phyloP scores from a whole-genome alignment of 2,329 filamentous ascomycete species.

The Blastomyces silverae region DNA sequence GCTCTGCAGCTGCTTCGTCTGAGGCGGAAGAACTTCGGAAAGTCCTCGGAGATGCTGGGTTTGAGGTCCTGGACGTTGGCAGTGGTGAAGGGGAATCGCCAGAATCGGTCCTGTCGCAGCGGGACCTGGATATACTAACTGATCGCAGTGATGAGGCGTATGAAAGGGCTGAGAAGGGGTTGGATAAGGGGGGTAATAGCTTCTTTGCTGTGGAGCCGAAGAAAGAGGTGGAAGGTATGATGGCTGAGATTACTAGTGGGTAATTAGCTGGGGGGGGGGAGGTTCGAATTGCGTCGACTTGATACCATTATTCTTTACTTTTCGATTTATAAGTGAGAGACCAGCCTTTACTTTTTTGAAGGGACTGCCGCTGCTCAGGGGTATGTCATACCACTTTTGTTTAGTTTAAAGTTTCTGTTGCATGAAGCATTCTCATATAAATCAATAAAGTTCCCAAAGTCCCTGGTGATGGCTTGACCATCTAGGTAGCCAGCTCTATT shows the following conservation, averaged over 20 bases:
- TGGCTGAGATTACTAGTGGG: constrained; percentile 18
- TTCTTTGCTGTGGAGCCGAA: constrained; percentile 81
- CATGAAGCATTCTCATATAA: not conserved
- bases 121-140: constrained; percentile 69
- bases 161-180: constrained; percentile 67
- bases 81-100: constrained; percentile 45
- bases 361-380: not conserved
- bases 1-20: constrained; percentile 39
- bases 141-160: constrained; percentile 66
- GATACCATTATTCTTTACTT: not conserved
- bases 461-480: not conserved
- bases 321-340: not conserved
- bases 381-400: not conserved
- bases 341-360: not conserved
- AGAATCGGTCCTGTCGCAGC: constrained; percentile 62
- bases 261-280: not conserved
- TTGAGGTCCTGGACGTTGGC: constrained; percentile 54
- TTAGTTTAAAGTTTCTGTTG: not conserved
- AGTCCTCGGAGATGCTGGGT: constrained; percentile 66
- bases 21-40: constrained; percentile 58
- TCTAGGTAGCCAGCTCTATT: not conserved
- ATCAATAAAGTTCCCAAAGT: not conserved
- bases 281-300: not conserved
- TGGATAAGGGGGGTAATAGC: constrained; percentile 50
- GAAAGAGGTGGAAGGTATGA: constrained; percentile 38